Base-by-base conservation (phyloP, 768 basidiomycete genomes). In the Auricularia sp. region DNA sequence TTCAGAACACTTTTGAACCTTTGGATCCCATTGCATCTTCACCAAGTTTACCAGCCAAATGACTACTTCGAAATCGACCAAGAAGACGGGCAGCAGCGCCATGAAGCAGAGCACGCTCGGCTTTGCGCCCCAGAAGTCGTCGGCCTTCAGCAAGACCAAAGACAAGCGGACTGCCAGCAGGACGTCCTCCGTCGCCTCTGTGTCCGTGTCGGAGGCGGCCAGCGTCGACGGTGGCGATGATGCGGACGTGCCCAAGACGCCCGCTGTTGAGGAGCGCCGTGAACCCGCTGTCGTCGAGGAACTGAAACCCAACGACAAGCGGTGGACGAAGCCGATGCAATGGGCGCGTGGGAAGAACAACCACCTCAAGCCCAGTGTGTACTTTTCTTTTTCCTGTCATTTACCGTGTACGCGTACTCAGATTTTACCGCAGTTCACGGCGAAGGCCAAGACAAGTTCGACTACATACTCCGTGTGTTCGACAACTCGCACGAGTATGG, bases 401-500 rank as follows among this genome's bases (percentile, higher is more conserved):
- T 33, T 12, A 12, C 29, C 29, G 29, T 53, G 34, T 62, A 44
- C 54, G 42, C 12, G 59, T 23, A 61, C 29, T 35, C 60, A 47
- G 64, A 56, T 62, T 62, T 44, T 36, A 53, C 34, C 23, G 0
- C 67, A 93, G 91, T 91, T 39, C 90, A 93, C 72, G 78, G 74
- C 0, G 77, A 86, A 67, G 79, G 77, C 3, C 80, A 88, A 69
- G 84, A 80, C 53, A 83, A 77, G 67, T 79, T 91, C 3, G 81
- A 90, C 66, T 81, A 88, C 56, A 88, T 91, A 61, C 81, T 93
- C 33, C 83, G 87, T 12, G 81, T 85, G n/a, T 92, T 92, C 68
- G 92, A 93, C 71, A 75, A 89, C 72, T 83, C 86, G 1, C 88
- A 87, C 64, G 84, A 90, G 67, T 94, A 86, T 70, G 92, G 91